phyloP scores from a whole-genome alignment of 2,329 filamentous ascomycete genomes.

The Chaetomium strumarium region DNA sequence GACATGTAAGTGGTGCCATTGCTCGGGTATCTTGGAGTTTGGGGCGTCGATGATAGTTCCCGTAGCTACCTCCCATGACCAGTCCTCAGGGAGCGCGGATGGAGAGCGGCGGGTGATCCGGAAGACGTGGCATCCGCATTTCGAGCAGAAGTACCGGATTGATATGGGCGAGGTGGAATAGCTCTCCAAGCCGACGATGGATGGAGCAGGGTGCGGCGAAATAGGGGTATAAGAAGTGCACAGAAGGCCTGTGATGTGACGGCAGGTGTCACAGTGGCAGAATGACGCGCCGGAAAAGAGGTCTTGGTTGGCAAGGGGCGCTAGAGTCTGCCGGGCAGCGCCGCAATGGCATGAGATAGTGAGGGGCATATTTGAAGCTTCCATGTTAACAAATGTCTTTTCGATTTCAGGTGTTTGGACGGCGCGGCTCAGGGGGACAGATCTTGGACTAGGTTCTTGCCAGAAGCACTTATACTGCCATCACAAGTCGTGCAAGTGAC shows the following conservation, averaged over 20 bases:
- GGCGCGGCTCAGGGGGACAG: not conserved
- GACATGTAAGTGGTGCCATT: constrained; percentile 3
- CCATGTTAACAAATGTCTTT: not conserved
- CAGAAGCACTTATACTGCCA: not conserved
- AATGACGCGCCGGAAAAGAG: constrained; percentile 13
- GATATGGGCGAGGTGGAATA: constrained; percentile 13
- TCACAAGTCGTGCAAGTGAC: no score
- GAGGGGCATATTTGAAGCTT: constrained; percentile 21
- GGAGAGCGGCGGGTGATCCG: constrained; percentile 13
- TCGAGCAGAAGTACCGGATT: constrained; percentile 34
- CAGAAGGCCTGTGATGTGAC: constrained; percentile 31
- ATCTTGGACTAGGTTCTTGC: no score
- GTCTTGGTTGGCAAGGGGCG: not conserved
- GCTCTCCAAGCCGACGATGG: constrained; percentile 14
- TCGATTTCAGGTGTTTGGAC: no score
- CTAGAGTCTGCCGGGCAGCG: constrained; percentile 11
- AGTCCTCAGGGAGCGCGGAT: not conserved
- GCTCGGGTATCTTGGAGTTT: not conserved
- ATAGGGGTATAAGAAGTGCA: constrained; percentile 36
- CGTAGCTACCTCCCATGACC: constrained; percentile 34
- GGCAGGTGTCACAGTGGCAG: constrained; percentile 28
- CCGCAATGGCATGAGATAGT: constrained; percentile 25
- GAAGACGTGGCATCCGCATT: constrained; percentile 39
- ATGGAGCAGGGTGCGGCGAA: constrained; percentile 8
- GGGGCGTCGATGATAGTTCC: constrained; percentile 28